These are phyloP conservation scores for Hymenoscyphus occultus DNA, from an alignment of 2,329 filamentous ascomycete species.

Conservation along the genomic window DNA sequence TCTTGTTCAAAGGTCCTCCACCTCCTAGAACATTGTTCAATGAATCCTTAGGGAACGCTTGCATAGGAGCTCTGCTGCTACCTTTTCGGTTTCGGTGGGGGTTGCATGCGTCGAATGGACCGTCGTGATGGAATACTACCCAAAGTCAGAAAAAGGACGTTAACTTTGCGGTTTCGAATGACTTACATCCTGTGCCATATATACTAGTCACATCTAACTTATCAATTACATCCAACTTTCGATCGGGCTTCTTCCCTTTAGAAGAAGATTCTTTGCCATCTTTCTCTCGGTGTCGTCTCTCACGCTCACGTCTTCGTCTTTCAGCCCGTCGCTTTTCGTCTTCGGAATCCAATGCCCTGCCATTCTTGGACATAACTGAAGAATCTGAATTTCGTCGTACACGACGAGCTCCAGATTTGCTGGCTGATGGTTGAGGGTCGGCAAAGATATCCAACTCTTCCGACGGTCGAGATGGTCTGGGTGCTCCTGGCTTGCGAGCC, in stretches of 20 bases:
- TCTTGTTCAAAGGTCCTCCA: slow-evolving; percentile 75
- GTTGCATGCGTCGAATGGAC: slow-evolving; percentile 94
- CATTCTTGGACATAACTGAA: slow-evolving; percentile 58
- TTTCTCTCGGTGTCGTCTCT: slow-evolving; percentile 43
- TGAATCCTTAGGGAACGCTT: slow-evolving; percentile 90
- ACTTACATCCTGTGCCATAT: slow-evolving; percentile 85
- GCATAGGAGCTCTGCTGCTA: slow-evolving; percentile 83
- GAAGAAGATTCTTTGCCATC: slow-evolving; percentile 41
- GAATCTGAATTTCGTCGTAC: slow-evolving; percentile 77
- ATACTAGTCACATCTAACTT: slow-evolving; percentile 95
- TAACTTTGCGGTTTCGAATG: neutral
- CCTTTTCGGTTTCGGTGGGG: slow-evolving; percentile 88
- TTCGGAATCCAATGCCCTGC: slow-evolving; percentile 55
- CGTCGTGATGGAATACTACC: slow-evolving; percentile 95
- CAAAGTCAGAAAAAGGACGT: slow-evolving; percentile 14
- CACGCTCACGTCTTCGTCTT: slow-evolving; percentile 42
- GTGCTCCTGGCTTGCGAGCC: slow-evolving; percentile 45
- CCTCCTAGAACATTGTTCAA: slow-evolving; percentile 91
- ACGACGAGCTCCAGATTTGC: slow-evolving; percentile 46
- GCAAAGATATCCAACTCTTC: slow-evolving; percentile 37
- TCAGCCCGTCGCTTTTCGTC: slow-evolving; percentile 59
- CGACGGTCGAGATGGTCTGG: slow-evolving; percentile 30
- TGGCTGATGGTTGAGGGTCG: slow-evolving; percentile 33
- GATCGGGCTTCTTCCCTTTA: slow-evolving; percentile 35
- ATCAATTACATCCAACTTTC: slow-evolving; percentile 82